Evolutionary conservation across 768 basidiomycete genomes (phyloP).

Genomic region (Auricularia heimuer): DNA sequence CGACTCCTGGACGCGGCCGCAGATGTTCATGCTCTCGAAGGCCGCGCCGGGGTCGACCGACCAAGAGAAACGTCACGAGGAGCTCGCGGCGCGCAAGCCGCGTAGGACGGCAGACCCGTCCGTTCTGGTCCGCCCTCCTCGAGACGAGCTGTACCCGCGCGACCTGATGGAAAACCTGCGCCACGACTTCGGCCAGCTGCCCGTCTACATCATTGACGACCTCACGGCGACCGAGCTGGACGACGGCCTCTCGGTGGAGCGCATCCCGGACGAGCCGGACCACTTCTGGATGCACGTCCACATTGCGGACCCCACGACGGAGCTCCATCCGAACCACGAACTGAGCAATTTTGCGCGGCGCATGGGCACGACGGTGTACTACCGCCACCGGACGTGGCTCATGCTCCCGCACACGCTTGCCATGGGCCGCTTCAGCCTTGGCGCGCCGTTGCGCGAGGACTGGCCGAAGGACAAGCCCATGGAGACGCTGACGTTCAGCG

Average conservation of each 20-base stretch:
- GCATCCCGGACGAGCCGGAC: slow-evolving; percentile 46
- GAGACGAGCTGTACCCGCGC: slow-evolving; percentile 49
- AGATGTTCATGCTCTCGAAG: slow-evolving; percentile 1
- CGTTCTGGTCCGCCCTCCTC: slow-evolving; percentile 32
- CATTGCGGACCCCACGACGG: slow-evolving; percentile 81
- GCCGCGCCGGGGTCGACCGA: background rate
- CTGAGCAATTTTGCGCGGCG: slow-evolving; percentile 49
- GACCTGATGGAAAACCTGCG: slow-evolving; percentile 66
- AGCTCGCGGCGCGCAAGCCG: slow-evolving; percentile 23
- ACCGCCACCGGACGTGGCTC: slow-evolving; percentile 49
- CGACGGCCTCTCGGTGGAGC: slow-evolving; percentile 82
- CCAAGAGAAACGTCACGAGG: slow-evolving; percentile 8
- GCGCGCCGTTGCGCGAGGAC: slow-evolving; percentile 16
- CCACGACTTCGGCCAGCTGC: slow-evolving; percentile 74
- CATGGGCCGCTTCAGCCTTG: slow-evolving; percentile 37
- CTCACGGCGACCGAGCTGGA: slow-evolving; percentile 74
- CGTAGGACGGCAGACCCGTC: slow-evolving; percentile 19
- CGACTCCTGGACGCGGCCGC: slow-evolving; percentile 4
- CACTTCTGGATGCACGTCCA: slow-evolving; percentile 80
- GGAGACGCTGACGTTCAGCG: slow-evolving; percentile 71
- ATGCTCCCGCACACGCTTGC: slow-evolving; percentile 62
- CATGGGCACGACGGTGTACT: slow-evolving; percentile 49
- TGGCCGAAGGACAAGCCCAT: slow-evolving; percentile 29
- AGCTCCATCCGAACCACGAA: slow-evolving; percentile 61
- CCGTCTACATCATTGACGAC: slow-evolving; percentile 85